Percentiles rank a stretch among this genome's conserved stretches.
These are phyloP conservation scores for Fusarium concolor DNA, from an alignment of 2,329 filamentous ascomycete genomes.

Conservation along the genomic window DNA sequence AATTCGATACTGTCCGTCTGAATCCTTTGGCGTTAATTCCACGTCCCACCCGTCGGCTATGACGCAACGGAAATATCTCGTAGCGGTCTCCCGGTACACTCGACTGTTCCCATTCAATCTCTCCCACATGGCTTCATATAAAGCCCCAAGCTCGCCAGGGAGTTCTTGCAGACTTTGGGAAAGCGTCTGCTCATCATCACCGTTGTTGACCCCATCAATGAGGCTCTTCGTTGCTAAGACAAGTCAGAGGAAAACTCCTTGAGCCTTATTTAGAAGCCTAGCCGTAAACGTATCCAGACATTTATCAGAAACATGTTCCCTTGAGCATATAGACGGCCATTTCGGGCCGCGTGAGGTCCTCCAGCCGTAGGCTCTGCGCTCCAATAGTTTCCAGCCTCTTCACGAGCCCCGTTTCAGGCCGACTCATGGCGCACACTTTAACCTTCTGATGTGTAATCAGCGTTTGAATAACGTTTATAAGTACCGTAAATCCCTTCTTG, in stretches of 20 bases:
- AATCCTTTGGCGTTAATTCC: too few species aligned
- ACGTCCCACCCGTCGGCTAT: fast-evolving
- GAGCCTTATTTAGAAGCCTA: fast-evolving
- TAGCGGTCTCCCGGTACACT: not conserved
- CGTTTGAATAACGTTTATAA: fast-evolving
- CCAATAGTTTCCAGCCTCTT: fast-evolving
- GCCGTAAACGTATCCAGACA: too few species aligned
- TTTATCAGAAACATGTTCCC: too few species aligned
- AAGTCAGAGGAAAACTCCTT: constrained; percentile 5
- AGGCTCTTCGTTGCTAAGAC: not conserved
- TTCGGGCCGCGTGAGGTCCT: fast-evolving
- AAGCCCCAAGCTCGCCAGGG: not conserved
- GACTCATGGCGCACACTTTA: not conserved
- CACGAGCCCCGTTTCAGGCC: not conserved
- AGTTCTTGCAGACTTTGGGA: fast-evolving
- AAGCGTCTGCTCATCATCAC: fast-evolving
- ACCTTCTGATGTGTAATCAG: fast-evolving
- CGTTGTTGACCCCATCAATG: fast-evolving
- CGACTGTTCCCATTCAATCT: fast-evolving
- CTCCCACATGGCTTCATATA: constrained; percentile 2
- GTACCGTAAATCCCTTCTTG: fast-evolving
- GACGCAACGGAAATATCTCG: not conserved
- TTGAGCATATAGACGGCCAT: not conserved
- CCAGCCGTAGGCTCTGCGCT: fast-evolving
- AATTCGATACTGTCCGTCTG: too few species aligned